Conservation (phyloP, 2,329 filamentous ascomycete genomes). For the Pleurostoma richardsiae region DNA sequence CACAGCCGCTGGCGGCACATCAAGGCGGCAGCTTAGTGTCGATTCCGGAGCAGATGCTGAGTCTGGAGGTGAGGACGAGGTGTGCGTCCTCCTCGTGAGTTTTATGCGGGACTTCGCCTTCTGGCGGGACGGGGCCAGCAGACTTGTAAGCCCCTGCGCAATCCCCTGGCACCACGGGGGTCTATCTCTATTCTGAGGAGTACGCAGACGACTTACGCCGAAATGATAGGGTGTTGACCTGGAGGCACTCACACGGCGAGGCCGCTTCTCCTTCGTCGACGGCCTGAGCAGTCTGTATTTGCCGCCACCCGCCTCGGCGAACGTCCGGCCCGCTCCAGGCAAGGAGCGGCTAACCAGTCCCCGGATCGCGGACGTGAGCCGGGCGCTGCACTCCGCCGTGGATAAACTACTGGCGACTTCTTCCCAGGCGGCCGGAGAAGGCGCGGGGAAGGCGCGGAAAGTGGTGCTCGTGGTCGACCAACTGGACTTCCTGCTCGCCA, state of each 20-base stretch:
- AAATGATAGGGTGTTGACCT: constrained; percentile 62
- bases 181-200: background rate
- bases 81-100: constrained; percentile 69
- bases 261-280: constrained; percentile 69
- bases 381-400: constrained; percentile 32
- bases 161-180: too few relatives aligned
- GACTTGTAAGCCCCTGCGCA: constrained; percentile 47
- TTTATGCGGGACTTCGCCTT: constrained; percentile 76
- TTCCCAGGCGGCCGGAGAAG: constrained; percentile 8
- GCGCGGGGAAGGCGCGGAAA: constrained; percentile 16
- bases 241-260: constrained; percentile 49
- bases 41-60: constrained; percentile 7
- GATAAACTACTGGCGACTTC: constrained; percentile 17
- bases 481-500: constrained; percentile 59
- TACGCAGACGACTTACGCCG: background rate
- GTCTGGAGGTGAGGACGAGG: constrained; percentile 26
- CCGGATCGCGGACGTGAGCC: constrained; percentile 28
- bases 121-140: constrained; percentile 68
- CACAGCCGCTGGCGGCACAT: constrained; percentile 1
- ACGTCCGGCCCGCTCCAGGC: constrained; percentile 3
- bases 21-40: constrained; percentile 4
- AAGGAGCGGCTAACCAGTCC: constrained; percentile 20
- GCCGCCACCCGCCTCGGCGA: constrained; percentile 3
- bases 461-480: constrained; percentile 62
- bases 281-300: constrained; percentile 58